Percentiles rank a stretch among this genome's conserved stretches.
Evolutionary conservation across 371 early-diverging fungal species (phyloP).

Genomic region (Mucor plumbeus): DNA sequence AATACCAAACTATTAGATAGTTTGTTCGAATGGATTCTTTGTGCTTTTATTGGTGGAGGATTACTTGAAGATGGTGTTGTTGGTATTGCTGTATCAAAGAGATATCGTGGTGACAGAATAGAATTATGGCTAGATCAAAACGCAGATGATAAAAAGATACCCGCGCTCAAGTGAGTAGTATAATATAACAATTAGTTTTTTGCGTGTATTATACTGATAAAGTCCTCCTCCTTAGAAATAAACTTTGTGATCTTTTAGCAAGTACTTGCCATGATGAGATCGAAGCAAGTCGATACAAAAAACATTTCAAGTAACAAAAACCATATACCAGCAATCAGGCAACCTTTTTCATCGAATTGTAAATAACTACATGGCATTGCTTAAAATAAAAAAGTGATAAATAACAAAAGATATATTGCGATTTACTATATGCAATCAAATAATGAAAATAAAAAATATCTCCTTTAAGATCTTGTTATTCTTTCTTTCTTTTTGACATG

Average conservation of each 20-base stretch:
- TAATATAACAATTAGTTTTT: neutral
- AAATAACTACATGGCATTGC: neutral
- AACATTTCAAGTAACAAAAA: constrained; percentile 39
- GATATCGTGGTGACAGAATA: constrained; percentile 60
- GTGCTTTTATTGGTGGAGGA: constrained; percentile 58
- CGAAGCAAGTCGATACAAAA: constrained; percentile 53
- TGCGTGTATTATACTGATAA: too few relatives aligned
- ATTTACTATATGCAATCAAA: neutral
- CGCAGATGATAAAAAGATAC: constrained; percentile 23
- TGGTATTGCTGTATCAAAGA: constrained; percentile 49
- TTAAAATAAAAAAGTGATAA: neutral
- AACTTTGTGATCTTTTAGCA: constrained; percentile 36
- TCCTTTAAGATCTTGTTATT: neutral
- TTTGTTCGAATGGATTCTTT: constrained; percentile 57
- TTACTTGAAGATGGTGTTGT: constrained; percentile 40
- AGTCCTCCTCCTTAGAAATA: constrained; percentile 9
- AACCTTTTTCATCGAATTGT: neutral
- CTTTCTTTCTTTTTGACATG: neutral
- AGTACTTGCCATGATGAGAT: constrained; percentile 36
- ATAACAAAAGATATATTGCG: neutral
- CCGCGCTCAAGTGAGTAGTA: constrained; percentile 38
- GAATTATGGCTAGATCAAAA: constrained; percentile 59
- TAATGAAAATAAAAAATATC: constrained; percentile 12
- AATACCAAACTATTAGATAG: constrained; percentile 37
- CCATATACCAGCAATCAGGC: neutral